Conservation (phyloP, 2,329 filamentous ascomycete species). For the Cladosporium halotolerans region DNA sequence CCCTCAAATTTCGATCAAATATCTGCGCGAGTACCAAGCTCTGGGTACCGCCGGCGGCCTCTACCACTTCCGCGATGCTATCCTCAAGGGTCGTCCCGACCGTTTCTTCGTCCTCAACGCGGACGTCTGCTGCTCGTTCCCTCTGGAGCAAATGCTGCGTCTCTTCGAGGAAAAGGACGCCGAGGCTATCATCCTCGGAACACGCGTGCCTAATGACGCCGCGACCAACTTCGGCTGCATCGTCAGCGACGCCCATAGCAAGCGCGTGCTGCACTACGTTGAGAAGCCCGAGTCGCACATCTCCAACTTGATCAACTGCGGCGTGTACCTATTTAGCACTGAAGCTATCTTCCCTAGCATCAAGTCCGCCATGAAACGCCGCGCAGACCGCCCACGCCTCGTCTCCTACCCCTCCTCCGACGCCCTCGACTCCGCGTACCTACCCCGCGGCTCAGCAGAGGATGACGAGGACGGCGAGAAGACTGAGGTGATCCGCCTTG, state of each 20-base stretch:
- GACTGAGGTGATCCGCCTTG: constrained; percentile 84
- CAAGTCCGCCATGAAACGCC: constrained; percentile 88
- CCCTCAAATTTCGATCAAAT: constrained; percentile 83
- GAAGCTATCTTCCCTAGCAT: constrained; percentile 97
- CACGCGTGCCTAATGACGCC: constrained; percentile 81
- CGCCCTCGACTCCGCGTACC: constrained; percentile 66
- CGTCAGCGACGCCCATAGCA: constrained; percentile 86
- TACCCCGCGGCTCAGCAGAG: constrained; percentile 51
- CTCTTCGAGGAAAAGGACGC: constrained; percentile 92
- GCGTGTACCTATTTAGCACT: constrained; percentile 93
- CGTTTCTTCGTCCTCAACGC: constrained; percentile 96
- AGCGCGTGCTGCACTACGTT: constrained; percentile 95
- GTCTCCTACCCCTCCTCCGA: constrained; percentile 95
- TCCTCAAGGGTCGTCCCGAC: constrained; percentile 90
- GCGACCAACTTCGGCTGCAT: constrained; percentile 97
- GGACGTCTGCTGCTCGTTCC: constrained; percentile 98
- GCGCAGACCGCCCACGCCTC: constrained; percentile 81
- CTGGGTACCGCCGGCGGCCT: constrained; percentile 92
- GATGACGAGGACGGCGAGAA: constrained; percentile 70
- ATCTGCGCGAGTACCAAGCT: constrained; percentile 95
- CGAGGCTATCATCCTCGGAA: constrained; percentile 93
- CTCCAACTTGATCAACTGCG: constrained; percentile 98
- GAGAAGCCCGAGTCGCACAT: constrained; percentile 98
- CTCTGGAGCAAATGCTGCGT: constrained; percentile 88
- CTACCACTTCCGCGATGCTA: constrained; percentile 98